Conservation (phyloP, 2,329 filamentous ascomycete genomes). For the Dothidotthia symphoricarpi region DNA sequence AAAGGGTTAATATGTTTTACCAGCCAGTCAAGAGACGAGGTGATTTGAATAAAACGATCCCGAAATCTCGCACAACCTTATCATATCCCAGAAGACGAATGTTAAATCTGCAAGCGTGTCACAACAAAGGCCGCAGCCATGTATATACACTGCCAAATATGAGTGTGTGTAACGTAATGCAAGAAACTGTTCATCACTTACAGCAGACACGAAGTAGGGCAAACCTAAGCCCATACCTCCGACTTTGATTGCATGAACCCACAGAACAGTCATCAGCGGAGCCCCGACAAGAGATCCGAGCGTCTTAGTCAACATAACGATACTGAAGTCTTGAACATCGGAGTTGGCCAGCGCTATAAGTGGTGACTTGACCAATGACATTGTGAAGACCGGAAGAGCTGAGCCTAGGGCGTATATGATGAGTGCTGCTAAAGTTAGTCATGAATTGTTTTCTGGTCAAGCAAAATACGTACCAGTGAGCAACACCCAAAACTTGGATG, state of each 20-base stretch:
- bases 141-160: background rate
- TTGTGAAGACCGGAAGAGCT: slow-evolving; percentile 41
- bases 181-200: slow-evolving; percentile 17
- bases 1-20: no score
- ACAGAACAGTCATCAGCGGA: slow-evolving; percentile 38
- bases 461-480: slow-evolving; percentile 21
- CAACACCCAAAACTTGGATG: slow-evolving; percentile 35
- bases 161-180: background rate
- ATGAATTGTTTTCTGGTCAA: background rate
- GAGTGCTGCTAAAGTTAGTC: slow-evolving; percentile 24
- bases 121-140: background rate
- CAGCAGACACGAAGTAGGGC: slow-evolving; percentile 38
- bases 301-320: slow-evolving; percentile 41
- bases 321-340: slow-evolving; percentile 38
- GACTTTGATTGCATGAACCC: slow-evolving; percentile 37
- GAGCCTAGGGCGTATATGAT: slow-evolving; percentile 42
- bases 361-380: slow-evolving; percentile 39
- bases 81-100: background rate
- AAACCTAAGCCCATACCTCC: slow-evolving; percentile 36
- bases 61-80: background rate
- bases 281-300: slow-evolving; percentile 38
- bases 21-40: no score
- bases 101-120: background rate
- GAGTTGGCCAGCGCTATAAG: slow-evolving; percentile 29
- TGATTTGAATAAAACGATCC: no score